These are phyloP conservation scores for Biscogniauxia sp. DNA, from an alignment of 2,329 filamentous ascomycete species.

Conservation along the genomic window DNA sequence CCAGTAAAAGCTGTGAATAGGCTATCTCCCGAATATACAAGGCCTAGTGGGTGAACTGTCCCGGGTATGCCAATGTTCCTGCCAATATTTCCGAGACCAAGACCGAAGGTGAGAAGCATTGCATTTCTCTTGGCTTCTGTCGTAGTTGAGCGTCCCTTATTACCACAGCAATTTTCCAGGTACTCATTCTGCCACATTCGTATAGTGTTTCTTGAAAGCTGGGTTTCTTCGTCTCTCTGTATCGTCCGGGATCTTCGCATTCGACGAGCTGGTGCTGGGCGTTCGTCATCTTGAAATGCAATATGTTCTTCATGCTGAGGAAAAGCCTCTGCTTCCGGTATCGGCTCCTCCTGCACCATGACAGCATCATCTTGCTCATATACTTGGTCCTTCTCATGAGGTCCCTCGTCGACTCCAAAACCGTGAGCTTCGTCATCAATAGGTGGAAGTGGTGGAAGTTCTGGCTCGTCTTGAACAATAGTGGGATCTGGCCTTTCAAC, in stretches of 20 bases:
- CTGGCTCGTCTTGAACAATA: conserved; percentile 40
- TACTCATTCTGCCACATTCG: conserved; percentile 44
- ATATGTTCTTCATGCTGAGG: conserved; percentile 24
- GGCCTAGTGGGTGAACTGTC: conserved; percentile 43
- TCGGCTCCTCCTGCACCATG: conserved; percentile 37
- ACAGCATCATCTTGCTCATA: conserved; percentile 35
- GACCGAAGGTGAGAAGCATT: conserved; percentile 39
- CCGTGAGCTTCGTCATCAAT: conserved; percentile 15
- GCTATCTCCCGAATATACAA: conserved; percentile 44
- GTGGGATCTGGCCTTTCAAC: conserved; percentile 29
- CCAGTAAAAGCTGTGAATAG: conserved; percentile 40
- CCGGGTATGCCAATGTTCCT: conserved; percentile 29
- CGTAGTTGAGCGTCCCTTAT: conserved; percentile 29
- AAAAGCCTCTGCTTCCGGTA: conserved; percentile 39
- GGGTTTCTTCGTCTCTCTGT: conserved; percentile 31
- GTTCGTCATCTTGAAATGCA: conserved; percentile 15
- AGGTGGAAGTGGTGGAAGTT: conserved; percentile 41
- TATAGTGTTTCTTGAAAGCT: conserved; percentile 37
- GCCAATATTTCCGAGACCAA: conserved; percentile 38
- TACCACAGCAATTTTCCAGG: conserved; percentile 45
- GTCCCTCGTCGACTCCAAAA: conserved; percentile 12
- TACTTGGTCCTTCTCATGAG: conserved; percentile 13
- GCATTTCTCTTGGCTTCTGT: conserved; percentile 42
- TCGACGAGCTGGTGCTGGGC: conserved; percentile 18
- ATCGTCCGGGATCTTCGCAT: conserved; percentile 23